Base-by-base conservation (phyloP, 768 basidiomycete genomes). In the Neoboletus brunneissimus region DNA sequence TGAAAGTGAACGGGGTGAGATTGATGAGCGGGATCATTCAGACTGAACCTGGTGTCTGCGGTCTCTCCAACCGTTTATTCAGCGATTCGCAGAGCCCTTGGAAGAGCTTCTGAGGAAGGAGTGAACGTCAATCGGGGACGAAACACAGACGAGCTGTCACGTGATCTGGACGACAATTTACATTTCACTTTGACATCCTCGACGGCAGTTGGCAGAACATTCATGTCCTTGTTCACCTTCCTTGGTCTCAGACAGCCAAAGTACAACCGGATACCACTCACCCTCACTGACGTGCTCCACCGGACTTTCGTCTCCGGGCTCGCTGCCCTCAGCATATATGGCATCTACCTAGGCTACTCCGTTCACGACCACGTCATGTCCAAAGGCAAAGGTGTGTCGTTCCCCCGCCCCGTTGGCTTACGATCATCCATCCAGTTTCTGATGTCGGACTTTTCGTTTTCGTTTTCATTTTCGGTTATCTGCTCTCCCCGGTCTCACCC, bases 321-420 rank as follows among this genome's bases (percentile, higher is more conserved):
- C 23, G 60, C 65, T 16, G 60, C 42, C 23, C 61, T 72, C 45
- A 69, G 59, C 16, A 34, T 69, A 11, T 72, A 72, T 25, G 71
- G 71, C 40, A 12, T 72, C 20, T 72, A 71, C 56, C 46, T 72
- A 34, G 71, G 72, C 15, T 71, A 69, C 54, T 66, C 67, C 18
- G 67, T 72, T 11, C 71, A 72, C 25, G 59, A 49, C 11, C 70
- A 72, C 27, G 64, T 72, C 45, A 65, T 72, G 58, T 27, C 57
- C 48, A 72, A 68, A 55, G 71, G 71, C 23, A 64, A 55, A 68
- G 71, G 71, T 72, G 32, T 25, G 72, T 55, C 35, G 70, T 55
- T 44, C 23, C 20, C 11, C 15, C 5, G 45, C 31, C 40, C 13
- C 45, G 5, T 40, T 9, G 1, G 6, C 15, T 6, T 38, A 16